Evolutionary conservation across 768 basidiomycete species (phyloP), one percentile per base, ranked within the genome.

Genomic region (Leccinum subtestaceum): DNA sequence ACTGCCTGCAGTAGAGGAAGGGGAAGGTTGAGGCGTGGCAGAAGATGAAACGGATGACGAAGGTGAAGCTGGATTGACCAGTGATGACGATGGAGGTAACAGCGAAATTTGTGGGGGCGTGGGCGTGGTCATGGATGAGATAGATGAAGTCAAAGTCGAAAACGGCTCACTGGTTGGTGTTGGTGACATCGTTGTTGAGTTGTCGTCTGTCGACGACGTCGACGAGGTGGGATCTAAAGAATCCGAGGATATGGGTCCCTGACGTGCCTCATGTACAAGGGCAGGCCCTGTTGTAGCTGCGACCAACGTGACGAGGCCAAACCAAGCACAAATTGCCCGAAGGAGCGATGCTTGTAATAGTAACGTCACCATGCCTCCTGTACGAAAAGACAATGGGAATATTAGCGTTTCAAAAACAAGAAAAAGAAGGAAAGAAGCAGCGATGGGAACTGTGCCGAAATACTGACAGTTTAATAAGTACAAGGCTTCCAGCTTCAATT

Each of bases 191-290:
- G 56, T 64, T 23, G 38, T 5, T 10, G 6, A 11, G 4, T 1
- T 1, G 29, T 23, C 6, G 40, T 43, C 40, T n/a, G 11, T 56
- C 36, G 55, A 25, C 34, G 56, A 52, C 4, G 61, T 52, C 43
- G 60, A 49, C 29, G 65, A 45, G 4, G 55, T 21, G 49, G 63
- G 63, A 38, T 21, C 48, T 52, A 61, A 60, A 46, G 7, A 17
- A 13, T 6, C 5, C 23, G 23, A 38, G 60, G 45, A 48, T 38
- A 58, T 43, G 53, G 62, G 60, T 27, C 57, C 70, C 52, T 71
- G 68, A 4, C 64, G 68, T 17, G 62, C 61, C 68, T 68, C 64
- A 36, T 62, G 66, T 56, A 50, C 9, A 4, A 6, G 61, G 55
- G 60, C 48, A 60, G 56, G 60, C 21, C 9, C 40, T 43, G n/a